Percentiles rank a stretch among this genome's conserved stretches.
Conservation (phyloP, 2,329 filamentous ascomycete genomes). For the Simplicillium aogashimaense region DNA sequence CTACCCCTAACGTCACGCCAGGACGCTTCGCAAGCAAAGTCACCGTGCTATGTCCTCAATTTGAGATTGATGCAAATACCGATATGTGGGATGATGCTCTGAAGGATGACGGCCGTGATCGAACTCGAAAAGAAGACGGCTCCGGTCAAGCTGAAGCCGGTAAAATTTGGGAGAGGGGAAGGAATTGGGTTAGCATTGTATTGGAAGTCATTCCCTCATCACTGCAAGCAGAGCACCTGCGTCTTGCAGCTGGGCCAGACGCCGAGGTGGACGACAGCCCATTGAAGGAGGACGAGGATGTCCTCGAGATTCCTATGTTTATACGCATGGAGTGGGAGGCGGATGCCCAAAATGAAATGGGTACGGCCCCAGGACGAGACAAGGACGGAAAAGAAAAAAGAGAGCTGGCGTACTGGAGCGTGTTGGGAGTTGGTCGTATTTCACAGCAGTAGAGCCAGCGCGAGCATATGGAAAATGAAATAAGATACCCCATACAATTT, state of each 20-base stretch:
- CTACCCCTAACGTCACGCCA: constrained; percentile 70
- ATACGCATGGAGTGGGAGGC: constrained; percentile 86
- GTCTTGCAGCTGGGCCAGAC: constrained; percentile 18
- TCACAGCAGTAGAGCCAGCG: constrained; percentile 7
- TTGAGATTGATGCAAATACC: constrained; percentile 91
- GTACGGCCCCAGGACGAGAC: constrained; percentile 38
- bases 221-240: constrained; percentile 29
- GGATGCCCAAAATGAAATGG: constrained; percentile 56
- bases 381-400: constrained; percentile 64
- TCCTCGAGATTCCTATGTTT: constrained; percentile 87
- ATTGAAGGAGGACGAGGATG: constrained; percentile 48
- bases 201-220: constrained; percentile 73
- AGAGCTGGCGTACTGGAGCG: constrained; percentile 93
- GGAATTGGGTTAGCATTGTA: constrained; percentile 92
- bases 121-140: constrained; percentile 29
- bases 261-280: constrained; percentile 31
- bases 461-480: not conserved
- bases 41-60: constrained; percentile 88
- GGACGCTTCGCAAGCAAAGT: constrained; percentile 70
- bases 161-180: constrained; percentile 89
- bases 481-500: not conserved
- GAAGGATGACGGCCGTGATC: constrained; percentile 36
- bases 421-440: constrained; percentile 67
- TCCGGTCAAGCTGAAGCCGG: constrained; percentile 63
- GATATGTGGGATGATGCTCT: constrained; percentile 80